Base-by-base conservation (phyloP, 2,329 filamentous ascomycete species). In the Sclerotinia nivalis region DNA sequence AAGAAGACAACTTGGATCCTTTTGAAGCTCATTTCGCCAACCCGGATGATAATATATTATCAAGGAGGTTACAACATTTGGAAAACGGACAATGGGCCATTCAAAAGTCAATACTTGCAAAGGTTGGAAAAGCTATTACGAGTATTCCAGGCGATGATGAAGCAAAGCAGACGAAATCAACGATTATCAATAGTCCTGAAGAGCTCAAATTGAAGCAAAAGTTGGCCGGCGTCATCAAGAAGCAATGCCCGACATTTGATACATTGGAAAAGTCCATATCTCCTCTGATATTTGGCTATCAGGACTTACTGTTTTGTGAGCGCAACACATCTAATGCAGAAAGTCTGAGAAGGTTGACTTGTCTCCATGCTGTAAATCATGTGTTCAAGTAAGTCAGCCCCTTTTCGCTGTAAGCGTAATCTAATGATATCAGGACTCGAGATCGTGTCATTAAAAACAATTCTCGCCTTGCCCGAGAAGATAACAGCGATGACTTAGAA, bases 371-470 rank as follows among this genome's bases (percentile, higher is more conserved):
- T 3, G 83, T 98, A 18, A 98, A 98, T 79, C 96, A 98, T 78
- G 85, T 98, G 54, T 89, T 97, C 80, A 97, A 97, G 87, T 89
- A 79, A 78, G 86, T 77, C 18, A 20, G 43, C 5, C 37, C 58
- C 8, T 54, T 18, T 55, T 34, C 8, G 20, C 34, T 40, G 10
- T 49, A 45, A 45, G 10, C 34, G 25, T 52, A 28, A n/a, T 58
- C 72, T 76, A 71, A 78, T 55, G 10, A 13, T 15, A 31, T 18
- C 65, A 89, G 87, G 80, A 97, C 95, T 1, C 89, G 96, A 73
- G 95, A 98, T 77, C 88, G 89, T 43, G 91, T 98, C 0, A 87
- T 98, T 71, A 98, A 97, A 80, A 96, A 98, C 81, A 98, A 94
- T 77, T 88, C 91, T 68, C 92, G 89, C 73, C 81, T 97, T 15